Conservation (phyloP, 2,329 filamentous ascomycete species). For the Colletotrichum karsti region DNA sequence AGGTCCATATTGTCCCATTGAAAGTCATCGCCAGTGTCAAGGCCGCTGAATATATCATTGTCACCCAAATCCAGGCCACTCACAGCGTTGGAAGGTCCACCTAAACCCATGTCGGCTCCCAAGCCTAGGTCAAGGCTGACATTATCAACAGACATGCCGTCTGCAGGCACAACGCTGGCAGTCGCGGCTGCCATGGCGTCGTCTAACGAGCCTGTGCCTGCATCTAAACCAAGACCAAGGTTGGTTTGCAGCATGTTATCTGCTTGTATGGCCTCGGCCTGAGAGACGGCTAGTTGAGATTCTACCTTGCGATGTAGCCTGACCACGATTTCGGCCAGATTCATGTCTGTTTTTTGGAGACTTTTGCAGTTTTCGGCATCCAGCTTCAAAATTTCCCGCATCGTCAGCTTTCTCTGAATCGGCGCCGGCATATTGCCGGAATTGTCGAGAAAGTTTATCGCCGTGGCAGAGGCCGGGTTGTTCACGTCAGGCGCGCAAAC, state of each 20-base stretch:
- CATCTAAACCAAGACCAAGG: conserved; percentile 50
- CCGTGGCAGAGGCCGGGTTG: conserved; percentile 47
- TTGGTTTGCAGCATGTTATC: conserved; percentile 52
- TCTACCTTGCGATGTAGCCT: conserved; percentile 72
- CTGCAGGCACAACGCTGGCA: conserved; percentile 41
- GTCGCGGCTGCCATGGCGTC: conserved; percentile 52
- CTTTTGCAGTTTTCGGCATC: conserved; percentile 66
- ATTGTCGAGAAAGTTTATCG: conserved; percentile 42
- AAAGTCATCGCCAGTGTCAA: conserved; percentile 55
- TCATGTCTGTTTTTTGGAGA: conserved; percentile 63
- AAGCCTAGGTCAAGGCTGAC: conserved; percentile 57
- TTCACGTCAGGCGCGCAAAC: conserved; percentile 72
- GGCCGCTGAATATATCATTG: conserved; percentile 45
- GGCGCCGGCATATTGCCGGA: conserved; percentile 44
- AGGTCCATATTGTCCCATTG: conserved; percentile 48
- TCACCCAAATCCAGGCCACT: conserved; percentile 46
- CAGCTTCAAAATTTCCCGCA: conserved; percentile 67
- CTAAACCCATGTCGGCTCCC: conserved; percentile 48
- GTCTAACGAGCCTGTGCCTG: conserved; percentile 39
- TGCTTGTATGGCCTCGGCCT: conserved; percentile 42
- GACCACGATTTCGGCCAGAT: conserved; percentile 68
- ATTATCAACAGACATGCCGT: conserved; percentile 49
- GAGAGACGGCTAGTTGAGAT: conserved; percentile 62
- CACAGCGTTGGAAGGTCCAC: conserved; percentile 41
- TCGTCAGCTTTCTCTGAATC: conserved; percentile 59